Evolutionary conservation across 169 alveolate species (phyloP), one percentile per base, ranked within the genome.

Genomic region (Pseudocohnilembus persalinus): DNA sequence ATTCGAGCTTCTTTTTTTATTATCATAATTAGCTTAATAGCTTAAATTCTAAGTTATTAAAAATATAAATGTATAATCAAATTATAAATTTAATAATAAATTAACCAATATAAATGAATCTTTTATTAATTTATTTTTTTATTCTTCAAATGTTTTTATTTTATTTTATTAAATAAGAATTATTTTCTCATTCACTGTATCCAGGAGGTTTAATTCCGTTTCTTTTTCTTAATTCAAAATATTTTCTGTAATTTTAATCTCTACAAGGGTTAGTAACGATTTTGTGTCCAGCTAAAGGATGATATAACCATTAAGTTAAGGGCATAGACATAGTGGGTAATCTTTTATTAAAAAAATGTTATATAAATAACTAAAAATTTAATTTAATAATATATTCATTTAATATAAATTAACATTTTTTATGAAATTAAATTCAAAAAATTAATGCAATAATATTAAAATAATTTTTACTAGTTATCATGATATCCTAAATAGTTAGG

Each of bases 141-240:
- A n/a, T n/a, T n/a, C n/a, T n/a, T n/a, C n/a, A n/a, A n/a, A n/a
- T n/a, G n/a, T n/a, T n/a, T n/a, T n/a, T n/a, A n/a, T n/a, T n/a
- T n/a, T n/a, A n/a, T n/a, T n/a, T n/a, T n/a, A n/a, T n/a, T n/a
- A n/a, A n/a, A n/a, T n/a, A n/a, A n/a, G n/a, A n/a, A n/a, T n/a
- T n/a, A n/a, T n/a, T n/a, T 4, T 11, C 68, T 49, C 68, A 49
- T 49, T 49, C 68, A 11, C 26, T 11, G 68, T 49, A 49, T 49
- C 68, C 68, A 49, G 68, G 68, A 20, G 20, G 20, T 49, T 49
- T 49, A 83, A 92, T 89, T 73, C 89, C 90, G 88, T 89, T 88
- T 82, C 89, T 88, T 94, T 92, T 92, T 87, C 96, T 90, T 90
- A 92, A 83, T 76, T 92, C 96, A 85, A 92, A 92, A 90, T 92